Percentiles rank a stretch among this genome's conserved stretches.
Evolutionary conservation across 139 green algal species (phyloP).

Genomic region (Chlamydomonas incerta): DNA sequence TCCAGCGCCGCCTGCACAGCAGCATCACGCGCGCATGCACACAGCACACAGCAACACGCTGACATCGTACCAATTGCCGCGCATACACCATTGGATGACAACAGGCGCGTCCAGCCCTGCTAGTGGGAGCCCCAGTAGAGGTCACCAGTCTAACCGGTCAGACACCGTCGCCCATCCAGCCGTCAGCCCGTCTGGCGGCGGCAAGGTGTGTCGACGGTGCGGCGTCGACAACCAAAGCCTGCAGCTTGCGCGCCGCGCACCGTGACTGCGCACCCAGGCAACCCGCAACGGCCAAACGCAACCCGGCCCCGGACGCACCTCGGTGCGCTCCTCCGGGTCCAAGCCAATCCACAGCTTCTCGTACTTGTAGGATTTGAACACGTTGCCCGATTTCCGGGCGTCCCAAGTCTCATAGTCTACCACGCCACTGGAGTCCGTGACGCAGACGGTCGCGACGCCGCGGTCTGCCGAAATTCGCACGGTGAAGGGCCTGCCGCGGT

Average conservation of each 20-base stretch:
- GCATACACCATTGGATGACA: no score
- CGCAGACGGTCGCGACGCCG: neutral
- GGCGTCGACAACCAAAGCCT: no score
- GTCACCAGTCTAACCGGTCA: no score
- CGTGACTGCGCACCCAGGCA: no score
- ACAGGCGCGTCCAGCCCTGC: no score
- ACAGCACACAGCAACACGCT: no score
- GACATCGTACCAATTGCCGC: no score
- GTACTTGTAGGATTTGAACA: neutral
- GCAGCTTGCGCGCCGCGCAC: no score
- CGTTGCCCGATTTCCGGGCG: neutral
- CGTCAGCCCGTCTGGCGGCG: no score
- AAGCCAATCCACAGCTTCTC: neutral
- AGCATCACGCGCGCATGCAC: neutral
- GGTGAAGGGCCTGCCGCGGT: slow-evolving; percentile 3
- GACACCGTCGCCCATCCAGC: no score
- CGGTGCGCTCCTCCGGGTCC: neutral
- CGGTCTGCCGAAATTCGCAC: neutral
- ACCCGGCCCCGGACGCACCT: neutral
- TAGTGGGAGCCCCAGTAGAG: no score
- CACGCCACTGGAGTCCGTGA: neutral
- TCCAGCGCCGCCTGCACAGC: neutral
- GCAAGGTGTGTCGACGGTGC: no score
- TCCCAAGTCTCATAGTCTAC: neutral
- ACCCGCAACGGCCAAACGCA: neutral